These are phyloP conservation scores for Alternaria dauci DNA, from an alignment of 2,329 filamentous ascomycete genomes.

Conservation along the genomic window DNA sequence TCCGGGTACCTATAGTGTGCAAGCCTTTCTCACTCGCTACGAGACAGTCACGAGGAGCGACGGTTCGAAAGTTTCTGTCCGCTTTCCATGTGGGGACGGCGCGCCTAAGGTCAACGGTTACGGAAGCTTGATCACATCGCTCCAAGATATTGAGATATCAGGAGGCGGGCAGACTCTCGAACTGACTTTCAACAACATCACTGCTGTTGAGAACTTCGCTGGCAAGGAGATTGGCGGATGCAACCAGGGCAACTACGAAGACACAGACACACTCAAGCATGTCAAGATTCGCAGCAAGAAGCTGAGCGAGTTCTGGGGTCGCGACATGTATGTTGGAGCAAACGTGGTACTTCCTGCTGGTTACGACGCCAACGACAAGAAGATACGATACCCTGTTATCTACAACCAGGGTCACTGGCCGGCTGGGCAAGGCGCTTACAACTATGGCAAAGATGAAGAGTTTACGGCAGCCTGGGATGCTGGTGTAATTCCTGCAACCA, in stretches of 20 bases:
- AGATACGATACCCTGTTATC: constrained; percentile 47
- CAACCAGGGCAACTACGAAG: constrained; percentile 51
- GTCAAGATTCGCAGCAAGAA: constrained; percentile 51
- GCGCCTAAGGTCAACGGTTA: constrained; percentile 38
- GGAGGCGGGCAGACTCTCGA: constrained; percentile 42
- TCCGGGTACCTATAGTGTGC: constrained; percentile 45
- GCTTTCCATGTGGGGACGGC: constrained; percentile 51
- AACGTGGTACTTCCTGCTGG: constrained; percentile 48
- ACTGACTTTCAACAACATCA: constrained; percentile 44
- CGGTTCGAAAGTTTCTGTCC: constrained; percentile 47
- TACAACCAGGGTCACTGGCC: constrained; percentile 50
- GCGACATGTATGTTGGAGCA: constrained; percentile 50
- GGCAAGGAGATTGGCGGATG: constrained; percentile 51
- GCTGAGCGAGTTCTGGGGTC: constrained; percentile 49
- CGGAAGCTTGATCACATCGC: constrained; percentile 41
- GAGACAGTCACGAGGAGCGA: constrained; percentile 49
- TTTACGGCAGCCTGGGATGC: constrained; percentile 44
- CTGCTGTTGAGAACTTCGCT: constrained; percentile 30
- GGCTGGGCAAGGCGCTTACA: constrained; percentile 32
- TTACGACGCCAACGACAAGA: constrained; percentile 42
- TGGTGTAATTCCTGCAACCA: constrained; percentile 41
- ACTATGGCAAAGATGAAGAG: constrained; percentile 22
- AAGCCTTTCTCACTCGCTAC: constrained; percentile 49
- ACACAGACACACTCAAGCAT: constrained; percentile 45
- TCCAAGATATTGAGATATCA: constrained; percentile 35